Base-by-base conservation (phyloP, 805 yeast species). In the Yarrowia divulgata region DNA sequence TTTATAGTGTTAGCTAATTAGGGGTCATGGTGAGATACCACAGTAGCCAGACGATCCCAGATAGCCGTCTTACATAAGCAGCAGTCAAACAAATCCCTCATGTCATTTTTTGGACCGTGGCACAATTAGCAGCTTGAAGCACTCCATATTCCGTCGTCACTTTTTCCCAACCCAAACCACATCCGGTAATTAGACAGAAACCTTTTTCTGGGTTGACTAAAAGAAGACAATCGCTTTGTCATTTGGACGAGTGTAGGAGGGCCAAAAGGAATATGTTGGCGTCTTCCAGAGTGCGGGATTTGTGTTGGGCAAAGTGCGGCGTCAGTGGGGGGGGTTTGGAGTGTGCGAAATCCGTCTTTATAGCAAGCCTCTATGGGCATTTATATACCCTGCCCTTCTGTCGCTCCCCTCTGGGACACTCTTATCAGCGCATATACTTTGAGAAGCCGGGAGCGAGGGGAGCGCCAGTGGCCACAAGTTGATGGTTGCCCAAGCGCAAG, bases 351-450 rank as follows among this genome's bases (percentile, higher is more conserved):
- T 45, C 29, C 49, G 14, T 45, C 49, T 45, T 19, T 45, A 19
- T 5, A 4, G 7, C 29, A 3, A 5, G 2, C 4, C 19, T 10
- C 16, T 16, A n/a, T 29, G 9, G 8, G 8, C 19, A 45, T n/a
- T n/a, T 45, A 45, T 45, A 45, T 19, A 45, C 29, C 14, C 49
- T 29, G 29, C 29, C 29, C 29, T 23, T 23, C 29, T 23, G 29
- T 45, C 3, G 8, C 9, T 4, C 10, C n/a, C 23, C 49, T 8
- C 23, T n/a, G 32, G 13, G 6, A 2, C 9, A 18, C 49, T 45
- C 54, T 49, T 49, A 49, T 49, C 54, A 19, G 54, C 54, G 54
- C 54, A 49, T 49, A 49, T 8, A 49, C 54, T 49, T 49, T 49
- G 16, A 19, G 16, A 23, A 46, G 32, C 16, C 14, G 43, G 32